A percentile compares a stretch with the other conserved stretches of the same genome.
phyloP scores from a whole-genome alignment of 768 basidiomycete species.

The Tubosaeta sp. region DNA sequence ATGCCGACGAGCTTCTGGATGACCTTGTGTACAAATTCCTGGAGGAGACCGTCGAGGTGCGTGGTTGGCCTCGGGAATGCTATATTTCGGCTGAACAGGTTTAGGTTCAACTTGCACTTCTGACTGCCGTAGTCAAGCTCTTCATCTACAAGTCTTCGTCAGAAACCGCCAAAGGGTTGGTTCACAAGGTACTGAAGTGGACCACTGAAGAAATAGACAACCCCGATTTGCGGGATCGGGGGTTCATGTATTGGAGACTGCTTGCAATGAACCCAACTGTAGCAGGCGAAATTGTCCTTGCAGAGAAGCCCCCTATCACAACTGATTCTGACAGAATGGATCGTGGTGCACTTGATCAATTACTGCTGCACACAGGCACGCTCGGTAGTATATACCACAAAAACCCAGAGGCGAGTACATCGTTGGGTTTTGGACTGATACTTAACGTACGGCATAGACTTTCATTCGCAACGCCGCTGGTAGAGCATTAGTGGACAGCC shows the following conservation, averaged over 20 bases:
- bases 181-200: slow-evolving; percentile 95
- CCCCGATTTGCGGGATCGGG: slow-evolving; percentile 93
- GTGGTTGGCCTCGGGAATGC: slow-evolving; percentile 14
- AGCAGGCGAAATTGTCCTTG: slow-evolving; percentile 85
- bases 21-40: slow-evolving; percentile 85
- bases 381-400: slow-evolving; percentile 97
- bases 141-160: slow-evolving; percentile 88
- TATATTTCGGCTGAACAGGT: background rate
- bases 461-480: slow-evolving; percentile 90
- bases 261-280: slow-evolving; percentile 88
- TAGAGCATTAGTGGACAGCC: slow-evolving; percentile 79
- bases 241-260: slow-evolving; percentile 99
- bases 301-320: slow-evolving; percentile 95
- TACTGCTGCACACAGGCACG: slow-evolving; percentile 90
- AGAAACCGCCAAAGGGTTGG: slow-evolving; percentile 80
- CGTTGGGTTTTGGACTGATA: background rate
- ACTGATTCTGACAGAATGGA: slow-evolving; percentile 98
- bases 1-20: slow-evolving; percentile 92
- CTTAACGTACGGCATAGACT: slow-evolving; percentile 47
- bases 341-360: slow-evolving; percentile 90
- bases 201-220: slow-evolving; percentile 98
- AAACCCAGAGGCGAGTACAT: slow-evolving; percentile 73
- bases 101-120: slow-evolving; percentile 91
- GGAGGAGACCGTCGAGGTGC: slow-evolving; percentile 90
- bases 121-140: slow-evolving; percentile 93